Evolutionary conservation across 768 basidiomycete species (phyloP).

Genomic region (Lactarius akahatsu): DNA sequence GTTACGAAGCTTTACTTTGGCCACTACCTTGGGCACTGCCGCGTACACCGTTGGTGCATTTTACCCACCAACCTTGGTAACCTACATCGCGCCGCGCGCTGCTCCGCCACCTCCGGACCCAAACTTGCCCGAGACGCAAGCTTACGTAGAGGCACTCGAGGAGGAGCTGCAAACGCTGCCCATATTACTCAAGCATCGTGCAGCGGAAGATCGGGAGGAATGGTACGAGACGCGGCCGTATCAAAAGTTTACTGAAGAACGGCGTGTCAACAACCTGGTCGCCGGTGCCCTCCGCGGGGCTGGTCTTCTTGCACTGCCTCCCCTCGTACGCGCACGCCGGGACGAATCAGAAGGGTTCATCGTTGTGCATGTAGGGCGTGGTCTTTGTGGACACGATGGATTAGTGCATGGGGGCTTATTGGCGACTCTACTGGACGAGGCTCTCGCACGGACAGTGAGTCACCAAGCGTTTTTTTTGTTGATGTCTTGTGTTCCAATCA

Average conservation of each 20-base stretch:
- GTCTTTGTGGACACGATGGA: conserved; percentile 90
- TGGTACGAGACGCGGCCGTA: conserved; percentile 86
- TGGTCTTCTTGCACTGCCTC: conserved; percentile 77
- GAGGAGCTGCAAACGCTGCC: conserved; percentile 63
- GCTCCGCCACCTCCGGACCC: conserved; percentile 69
- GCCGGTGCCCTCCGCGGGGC: conserved; percentile 86
- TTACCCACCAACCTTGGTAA: conserved; percentile 64
- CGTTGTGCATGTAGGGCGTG: conserved; percentile 80
- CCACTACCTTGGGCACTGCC: conserved; percentile 25
- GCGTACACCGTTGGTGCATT: conserved; percentile 58
- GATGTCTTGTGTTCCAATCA: conserved; percentile 7
- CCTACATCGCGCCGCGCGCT: conserved; percentile 71
- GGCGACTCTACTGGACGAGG: conserved; percentile 88
- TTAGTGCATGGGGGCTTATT: conserved; percentile 92
- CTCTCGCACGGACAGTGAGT: conserved; percentile 73
- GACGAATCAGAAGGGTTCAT: conserved; percentile 75
- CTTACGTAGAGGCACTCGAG: conserved; percentile 64
- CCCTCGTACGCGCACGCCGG: conserved; percentile 67
- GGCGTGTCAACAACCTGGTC: conserved; percentile 79
- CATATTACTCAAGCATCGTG: conserved; percentile 52
- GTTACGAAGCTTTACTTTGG: conserved; percentile 15
- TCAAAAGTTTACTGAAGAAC: conserved; percentile 61
- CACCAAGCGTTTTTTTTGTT: not conserved
- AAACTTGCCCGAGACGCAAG: conserved; percentile 57
- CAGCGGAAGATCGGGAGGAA: conserved; percentile 47